Evolutionary conservation across 2,329 filamentous ascomycete genomes (phyloP).

Genomic region (Orbilia oligospora): DNA sequence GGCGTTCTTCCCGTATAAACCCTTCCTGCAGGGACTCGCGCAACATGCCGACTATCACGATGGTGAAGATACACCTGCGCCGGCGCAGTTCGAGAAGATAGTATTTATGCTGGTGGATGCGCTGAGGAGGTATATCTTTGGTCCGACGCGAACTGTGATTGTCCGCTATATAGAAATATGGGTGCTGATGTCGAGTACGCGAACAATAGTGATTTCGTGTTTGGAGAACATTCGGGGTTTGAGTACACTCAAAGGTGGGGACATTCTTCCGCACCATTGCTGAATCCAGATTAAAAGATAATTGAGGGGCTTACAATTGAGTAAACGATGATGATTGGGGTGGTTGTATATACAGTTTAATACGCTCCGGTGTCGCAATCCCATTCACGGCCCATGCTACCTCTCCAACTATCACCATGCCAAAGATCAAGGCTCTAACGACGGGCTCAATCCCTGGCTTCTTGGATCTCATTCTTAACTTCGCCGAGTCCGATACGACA

Average conservation of each 20-base stretch:
- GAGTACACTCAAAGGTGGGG: slow-evolving; percentile 87
- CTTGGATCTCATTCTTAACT: slow-evolving; percentile 94
- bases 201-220: slow-evolving; percentile 86
- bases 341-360: slow-evolving; percentile 74
- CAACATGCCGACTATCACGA: slow-evolving; percentile 70
- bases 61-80: slow-evolving; percentile 68
- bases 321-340: too few species aligned
- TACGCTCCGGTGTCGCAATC: slow-evolving; percentile 84
- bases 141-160: background rate
- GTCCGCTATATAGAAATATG: background rate
- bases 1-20: slow-evolving; percentile 98
- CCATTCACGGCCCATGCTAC: slow-evolving; percentile 96
- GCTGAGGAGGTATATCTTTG: slow-evolving; percentile 78
- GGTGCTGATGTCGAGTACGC: slow-evolving; percentile 11
- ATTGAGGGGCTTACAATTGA: background rate
- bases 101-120: slow-evolving; percentile 99
- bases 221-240: slow-evolving; percentile 83
- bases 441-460: slow-evolving; percentile 99
- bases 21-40: slow-evolving; percentile 87
- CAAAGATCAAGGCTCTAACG: slow-evolving; percentile 94
- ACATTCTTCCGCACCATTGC: background rate
- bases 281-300: background rate
- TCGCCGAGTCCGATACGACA: slow-evolving; percentile 92
- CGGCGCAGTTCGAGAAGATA: slow-evolving; percentile 85
- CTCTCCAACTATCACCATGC: slow-evolving; percentile 99